These are phyloP conservation scores for Begonia masoniana DNA, from an alignment of 306 rosid species.

Conservation along the genomic window DNA sequence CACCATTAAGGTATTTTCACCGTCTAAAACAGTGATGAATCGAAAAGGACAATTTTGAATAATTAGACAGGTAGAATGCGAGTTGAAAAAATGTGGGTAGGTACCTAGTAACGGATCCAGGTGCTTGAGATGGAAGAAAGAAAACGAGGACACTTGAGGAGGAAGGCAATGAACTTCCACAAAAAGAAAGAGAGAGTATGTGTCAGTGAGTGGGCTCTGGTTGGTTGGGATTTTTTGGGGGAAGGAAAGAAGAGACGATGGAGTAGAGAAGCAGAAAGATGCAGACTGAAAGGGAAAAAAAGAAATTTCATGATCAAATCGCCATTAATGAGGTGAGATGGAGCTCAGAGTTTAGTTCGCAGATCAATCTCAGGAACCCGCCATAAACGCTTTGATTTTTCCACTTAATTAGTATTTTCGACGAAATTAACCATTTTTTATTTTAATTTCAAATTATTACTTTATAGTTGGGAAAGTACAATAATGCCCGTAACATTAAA, in stretches of 20 bases:
- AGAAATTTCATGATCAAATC: neutral
- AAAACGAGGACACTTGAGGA: conserved; percentile 17
- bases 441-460: neutral
- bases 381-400: conserved; percentile 19
- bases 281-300: neutral
- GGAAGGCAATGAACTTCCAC: conserved; percentile 12
- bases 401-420: conserved; percentile 6
- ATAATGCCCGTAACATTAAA: too few species aligned
- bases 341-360: conserved; percentile 29
- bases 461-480: too few species aligned
- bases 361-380: conserved; percentile 39
- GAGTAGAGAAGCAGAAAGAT: conserved; percentile 23
- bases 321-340: conserved; percentile 28
- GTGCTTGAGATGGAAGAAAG: conserved; percentile 29
- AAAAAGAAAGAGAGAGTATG: conserved; percentile 1
- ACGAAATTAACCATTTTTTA: neutral
- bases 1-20: neutral
- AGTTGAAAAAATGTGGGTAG: conserved; percentile 5
- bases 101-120: conserved; percentile 27
- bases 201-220: conserved; percentile 2
- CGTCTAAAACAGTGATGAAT: neutral
- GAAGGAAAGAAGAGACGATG: neutral
- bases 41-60: conserved; percentile 3
- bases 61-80: neutral
- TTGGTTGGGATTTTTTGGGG: conserved; percentile 6